A percentile compares a stretch with the other conserved stretches of the same genome.
phyloP scores from a whole-genome alignment of 768 basidiomycete species.

The Russula lepida region DNA sequence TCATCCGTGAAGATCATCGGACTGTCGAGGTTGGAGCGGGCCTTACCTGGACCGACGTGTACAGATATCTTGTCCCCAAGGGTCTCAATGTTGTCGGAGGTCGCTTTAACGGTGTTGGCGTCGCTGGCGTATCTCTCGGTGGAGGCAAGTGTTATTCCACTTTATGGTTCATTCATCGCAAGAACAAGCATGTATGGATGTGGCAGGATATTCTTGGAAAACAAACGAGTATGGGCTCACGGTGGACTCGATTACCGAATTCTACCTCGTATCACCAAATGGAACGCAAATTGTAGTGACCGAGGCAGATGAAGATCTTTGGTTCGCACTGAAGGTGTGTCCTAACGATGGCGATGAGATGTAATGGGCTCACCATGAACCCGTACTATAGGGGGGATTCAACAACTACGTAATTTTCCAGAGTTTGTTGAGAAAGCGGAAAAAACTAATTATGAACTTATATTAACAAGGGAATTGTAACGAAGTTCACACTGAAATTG shows the following conservation, averaged over 20 bases:
- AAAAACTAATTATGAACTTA: neutral
- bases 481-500: conserved; percentile 7
- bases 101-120: conserved; percentile 21
- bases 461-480: conserved; percentile 10
- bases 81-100: conserved; percentile 22
- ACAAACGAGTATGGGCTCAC: conserved; percentile 21
- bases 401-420: conserved; percentile 9
- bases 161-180: neutral
- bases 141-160: neutral
- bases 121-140: conserved; percentile 21
- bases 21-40: conserved; percentile 20
- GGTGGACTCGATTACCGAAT: conserved; percentile 17
- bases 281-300: conserved; percentile 17
- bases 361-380: neutral
- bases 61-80: conserved; percentile 12
- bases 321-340: conserved; percentile 14
- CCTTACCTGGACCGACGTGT: conserved; percentile 24
- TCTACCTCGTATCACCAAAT: conserved; percentile 21
- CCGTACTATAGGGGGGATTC: conserved; percentile 4
- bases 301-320: conserved; percentile 15
- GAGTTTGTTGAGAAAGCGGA: too few relatives aligned
- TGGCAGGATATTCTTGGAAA: conserved; percentile 14
- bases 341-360: neutral
- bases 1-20: neutral
- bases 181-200: neutral